These are phyloP conservation scores for Candida boidinii DNA, from an alignment of 805 yeast genomes.

Conservation along the genomic window DNA sequence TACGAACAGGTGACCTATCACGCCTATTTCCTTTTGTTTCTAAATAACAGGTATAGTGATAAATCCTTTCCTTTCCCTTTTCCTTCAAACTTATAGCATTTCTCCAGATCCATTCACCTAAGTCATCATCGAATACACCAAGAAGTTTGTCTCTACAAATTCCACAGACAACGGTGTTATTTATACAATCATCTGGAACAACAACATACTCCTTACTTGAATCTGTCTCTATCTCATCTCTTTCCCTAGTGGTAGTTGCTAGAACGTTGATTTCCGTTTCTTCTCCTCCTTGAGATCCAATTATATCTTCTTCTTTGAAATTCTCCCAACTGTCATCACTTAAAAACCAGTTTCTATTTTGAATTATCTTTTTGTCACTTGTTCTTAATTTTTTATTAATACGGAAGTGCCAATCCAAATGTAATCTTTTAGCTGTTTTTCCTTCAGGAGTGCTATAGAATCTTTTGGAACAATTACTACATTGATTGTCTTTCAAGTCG, in stretches of 20 bases:
- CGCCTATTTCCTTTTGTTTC: constrained; percentile 36
- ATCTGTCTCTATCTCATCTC: constrained; percentile 17
- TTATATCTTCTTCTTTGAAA: constrained; percentile 60
- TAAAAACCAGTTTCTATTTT: constrained; percentile 77
- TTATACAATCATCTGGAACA: constrained; percentile 57
- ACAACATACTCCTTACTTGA: constrained; percentile 43
- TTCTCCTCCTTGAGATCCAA: constrained; percentile 26
- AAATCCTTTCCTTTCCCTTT: constrained; percentile 28
- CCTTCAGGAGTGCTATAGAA: constrained; percentile 58
- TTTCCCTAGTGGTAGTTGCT: background rate
- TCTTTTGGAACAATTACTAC: constrained; percentile 85
- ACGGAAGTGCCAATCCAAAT: constrained; percentile 94
- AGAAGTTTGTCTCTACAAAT: constrained; percentile 59
- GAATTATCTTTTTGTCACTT: constrained; percentile 39
- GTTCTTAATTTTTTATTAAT: constrained; percentile 66
- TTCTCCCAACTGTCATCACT: constrained; percentile 64
- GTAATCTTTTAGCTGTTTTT: constrained; percentile 44
- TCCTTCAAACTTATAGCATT: constrained; percentile 46
- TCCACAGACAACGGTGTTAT: constrained; percentile 53
- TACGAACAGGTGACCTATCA: constrained; percentile 22
- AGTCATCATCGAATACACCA: constrained; percentile 63
- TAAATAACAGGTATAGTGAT: constrained; percentile 62
- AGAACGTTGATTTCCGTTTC: constrained; percentile 4
- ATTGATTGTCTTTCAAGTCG: constrained; percentile 64
- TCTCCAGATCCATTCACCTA: constrained; percentile 79